A percentile compares a stretch with the other conserved stretches of the same genome.
Evolutionary conservation across 148 eudicot species (phyloP).

Genomic region (Rhododendron kiyosumense): DNA sequence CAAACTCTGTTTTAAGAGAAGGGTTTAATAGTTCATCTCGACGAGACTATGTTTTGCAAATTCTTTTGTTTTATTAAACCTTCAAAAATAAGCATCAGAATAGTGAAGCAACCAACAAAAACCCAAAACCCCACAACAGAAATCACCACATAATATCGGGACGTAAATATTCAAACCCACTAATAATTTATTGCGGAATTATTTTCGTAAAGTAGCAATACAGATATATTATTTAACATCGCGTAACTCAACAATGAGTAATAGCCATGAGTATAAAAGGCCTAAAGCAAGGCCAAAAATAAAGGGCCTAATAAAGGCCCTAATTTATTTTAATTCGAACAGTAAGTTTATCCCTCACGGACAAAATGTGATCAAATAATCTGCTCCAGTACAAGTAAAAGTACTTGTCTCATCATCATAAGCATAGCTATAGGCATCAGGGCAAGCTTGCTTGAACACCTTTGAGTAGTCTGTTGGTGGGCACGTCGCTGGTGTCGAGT

Average conservation of each 20-base stretch:
- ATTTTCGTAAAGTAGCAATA: neutral
- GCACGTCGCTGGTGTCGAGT: conserved; percentile 54
- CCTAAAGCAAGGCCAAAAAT: too few species aligned
- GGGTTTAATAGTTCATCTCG: too few species aligned
- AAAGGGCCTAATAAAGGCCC: too few species aligned
- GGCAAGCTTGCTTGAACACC: conserved; percentile 74
- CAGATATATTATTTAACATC: neutral
- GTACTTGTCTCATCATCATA: conserved; percentile 82
- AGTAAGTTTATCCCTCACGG: conserved; percentile 11
- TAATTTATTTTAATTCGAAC: too few species aligned
- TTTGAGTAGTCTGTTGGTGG: conserved; percentile 51
- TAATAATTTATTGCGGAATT: neutral
- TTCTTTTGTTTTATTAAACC: neutral
- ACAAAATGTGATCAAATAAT: conserved; percentile 75
- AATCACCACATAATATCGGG: neutral
- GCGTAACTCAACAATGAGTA: too few species aligned
- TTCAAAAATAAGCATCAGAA: neutral
- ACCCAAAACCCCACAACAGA: neutral
- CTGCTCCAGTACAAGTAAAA: conserved; percentile 64
- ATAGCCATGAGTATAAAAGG: too few species aligned
- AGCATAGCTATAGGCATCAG: conserved; percentile 74
- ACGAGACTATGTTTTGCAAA: neutral
- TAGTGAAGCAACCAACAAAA: neutral
- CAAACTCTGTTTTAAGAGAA: too few species aligned
- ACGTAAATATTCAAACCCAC: neutral